A percentile compares a stretch with the other conserved stretches of the same genome.
phyloP scores from a whole-genome alignment of 805 yeast species.

The Starmerella bombicola region DNA sequence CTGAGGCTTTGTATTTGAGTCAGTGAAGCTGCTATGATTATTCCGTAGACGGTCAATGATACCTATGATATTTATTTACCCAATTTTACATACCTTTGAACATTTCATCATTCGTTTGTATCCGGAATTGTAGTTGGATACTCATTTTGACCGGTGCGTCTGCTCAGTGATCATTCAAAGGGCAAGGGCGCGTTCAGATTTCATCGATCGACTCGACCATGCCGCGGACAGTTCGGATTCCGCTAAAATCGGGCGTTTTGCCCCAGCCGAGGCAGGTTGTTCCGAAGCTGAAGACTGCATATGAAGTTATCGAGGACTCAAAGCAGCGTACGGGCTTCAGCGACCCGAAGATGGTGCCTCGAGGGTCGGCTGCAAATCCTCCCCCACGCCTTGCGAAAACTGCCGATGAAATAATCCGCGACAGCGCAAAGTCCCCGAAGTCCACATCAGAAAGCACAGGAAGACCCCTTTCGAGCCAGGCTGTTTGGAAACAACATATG shows the following conservation, averaged over 20 bases:
- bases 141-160: too few relatives aligned
- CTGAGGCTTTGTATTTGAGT: too few relatives aligned
- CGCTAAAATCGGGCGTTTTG: conserved; percentile 63
- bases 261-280: conserved; percentile 69
- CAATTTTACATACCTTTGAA: too few relatives aligned
- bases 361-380: conserved; percentile 43
- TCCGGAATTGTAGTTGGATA: too few relatives aligned
- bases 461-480: conserved; percentile 18
- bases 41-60: too few relatives aligned
- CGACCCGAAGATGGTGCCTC: conserved; percentile 50
- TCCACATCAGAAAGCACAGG: conserved; percentile 23
- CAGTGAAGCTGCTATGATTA: too few relatives aligned
- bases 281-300: conserved; percentile 36
- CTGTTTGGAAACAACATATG: conserved; percentile 39
- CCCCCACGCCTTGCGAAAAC: conserved; percentile 36
- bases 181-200: too few relatives aligned
- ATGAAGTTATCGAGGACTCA: conserved; percentile 31
- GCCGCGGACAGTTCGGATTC: conserved; percentile 24
- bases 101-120: too few relatives aligned
- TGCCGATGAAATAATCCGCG: conserved; percentile 46
- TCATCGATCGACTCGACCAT: too few relatives aligned
- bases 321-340: conserved; percentile 57
- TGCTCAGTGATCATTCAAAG: too few relatives aligned
- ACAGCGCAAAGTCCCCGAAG: conserved; percentile 35
- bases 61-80: too few relatives aligned